Percentiles rank a stretch among this genome's conserved stretches.
These are phyloP conservation scores for Yamadazyma epiphylla DNA, from an alignment of 1,139 yeast species.

Conservation along the genomic window DNA sequence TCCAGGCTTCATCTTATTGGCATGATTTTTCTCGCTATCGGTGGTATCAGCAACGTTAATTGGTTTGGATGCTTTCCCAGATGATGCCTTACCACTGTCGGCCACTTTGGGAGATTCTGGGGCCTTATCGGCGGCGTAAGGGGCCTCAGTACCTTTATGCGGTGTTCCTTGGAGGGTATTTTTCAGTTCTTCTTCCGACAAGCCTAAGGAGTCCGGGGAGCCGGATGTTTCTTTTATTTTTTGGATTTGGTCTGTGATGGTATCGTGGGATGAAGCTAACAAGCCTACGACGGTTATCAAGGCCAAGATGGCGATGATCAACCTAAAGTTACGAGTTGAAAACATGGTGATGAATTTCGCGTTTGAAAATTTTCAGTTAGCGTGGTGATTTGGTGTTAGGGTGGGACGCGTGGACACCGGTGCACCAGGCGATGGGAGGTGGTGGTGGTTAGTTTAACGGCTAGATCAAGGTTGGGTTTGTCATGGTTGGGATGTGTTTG, in stretches of 20 bases:
- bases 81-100: slow-evolving; percentile 3
- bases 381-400: no score
- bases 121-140: slow-evolving; percentile 20
- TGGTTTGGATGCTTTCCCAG: no score
- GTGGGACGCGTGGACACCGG: no score
- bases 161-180: slow-evolving; percentile 35
- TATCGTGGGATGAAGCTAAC: slow-evolving; percentile 30
- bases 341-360: no score
- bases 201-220: slow-evolving; percentile 19
- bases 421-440: no score
- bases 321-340: slow-evolving; percentile 35
- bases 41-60: slow-evolving; percentile 13
- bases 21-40: slow-evolving; percentile 13
- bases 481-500: no score
- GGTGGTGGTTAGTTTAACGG: no score
- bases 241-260: slow-evolving; percentile 23
- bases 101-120: background rate
- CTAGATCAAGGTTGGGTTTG: no score
- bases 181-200: slow-evolving; percentile 17
- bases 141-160: slow-evolving; percentile 33
- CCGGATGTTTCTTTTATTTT: slow-evolving; percentile 24
- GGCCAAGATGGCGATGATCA: slow-evolving; percentile 31
- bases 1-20: slow-evolving; percentile 10
- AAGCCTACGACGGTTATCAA: slow-evolving; percentile 33
- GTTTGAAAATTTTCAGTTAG: no score